Evolutionary conservation across 345 rosid genomes (phyloP).

Genomic region (Eucalyptus camaldulensis): DNA sequence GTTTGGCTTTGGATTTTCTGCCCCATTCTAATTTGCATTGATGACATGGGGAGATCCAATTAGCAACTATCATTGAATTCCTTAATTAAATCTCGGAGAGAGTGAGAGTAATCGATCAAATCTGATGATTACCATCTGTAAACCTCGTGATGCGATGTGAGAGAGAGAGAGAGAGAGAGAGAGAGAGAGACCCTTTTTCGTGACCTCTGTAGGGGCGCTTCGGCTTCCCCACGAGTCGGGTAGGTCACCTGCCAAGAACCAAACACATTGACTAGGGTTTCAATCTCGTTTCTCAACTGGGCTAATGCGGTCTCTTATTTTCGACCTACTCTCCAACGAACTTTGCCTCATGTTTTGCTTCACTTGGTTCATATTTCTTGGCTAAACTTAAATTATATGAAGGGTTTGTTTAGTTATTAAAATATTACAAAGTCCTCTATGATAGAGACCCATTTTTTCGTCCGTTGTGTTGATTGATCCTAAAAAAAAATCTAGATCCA

Average conservation of each 20-base stretch:
- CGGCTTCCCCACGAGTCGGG: background rate
- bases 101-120: background rate
- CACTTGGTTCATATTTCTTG: background rate
- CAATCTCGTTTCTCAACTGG: background rate
- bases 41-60: background rate
- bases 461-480: background rate
- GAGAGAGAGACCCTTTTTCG: background rate
- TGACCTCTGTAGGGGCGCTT: conserved; percentile 12
- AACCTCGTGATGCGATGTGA: background rate
- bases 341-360: background rate
- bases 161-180: background rate
- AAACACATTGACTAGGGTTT: background rate
- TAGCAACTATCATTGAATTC: background rate
- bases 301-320: background rate
- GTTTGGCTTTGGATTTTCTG: background rate
- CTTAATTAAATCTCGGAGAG: background rate
- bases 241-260: background rate
- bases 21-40: background rate
- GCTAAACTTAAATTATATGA: background rate
- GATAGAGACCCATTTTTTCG: background rate
- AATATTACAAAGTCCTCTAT: background rate
- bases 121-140: background rate
- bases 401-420: background rate
- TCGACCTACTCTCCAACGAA: conserved; percentile 13
- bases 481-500: background rate